Base-by-base conservation (phyloP, 345 rosid genomes). In the Raphanus sativus region DNA sequence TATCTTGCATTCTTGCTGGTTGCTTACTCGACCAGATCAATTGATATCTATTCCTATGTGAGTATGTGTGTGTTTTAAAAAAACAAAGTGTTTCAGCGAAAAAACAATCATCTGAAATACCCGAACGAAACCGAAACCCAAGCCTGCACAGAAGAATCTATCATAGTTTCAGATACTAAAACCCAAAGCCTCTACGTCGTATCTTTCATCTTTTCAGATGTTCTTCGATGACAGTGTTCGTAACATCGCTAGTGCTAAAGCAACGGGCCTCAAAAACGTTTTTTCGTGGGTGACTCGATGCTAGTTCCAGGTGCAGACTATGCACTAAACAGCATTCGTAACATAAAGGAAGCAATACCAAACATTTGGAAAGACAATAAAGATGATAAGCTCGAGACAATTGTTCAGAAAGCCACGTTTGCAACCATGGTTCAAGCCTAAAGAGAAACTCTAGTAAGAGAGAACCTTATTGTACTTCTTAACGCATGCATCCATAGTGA, bases 181-280 rank as follows among this genome's bases (percentile, higher is more conserved):
- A 65, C 61, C 62, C 65, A 69, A 52, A 21, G 12, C 16, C 17
- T 38, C 32, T 32, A 32, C 6, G 36, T 5, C 21, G 21, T 21
- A 34, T 34, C 40, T 34, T 8, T 34, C 7, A 4, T 28, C 9
- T 64, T 65, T 65, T 76, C 84, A 93, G 97, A 76, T 93, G 17
- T 91, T 91, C 89, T 89, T 93, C 4, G 97, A 93, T 76, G 97
- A 93, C 83, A 94, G 97, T 73, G 68, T 87, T 70, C 84, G 96
- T 58, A 94, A 94, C 83, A 91, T 94, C 40, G 91, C 86, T 3
- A 89, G 84, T 24, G 98, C 86, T 61, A 89, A 91, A 85, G 88
- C 83, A 29, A 87, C 93, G 4, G 93, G 91, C 5, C 85, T 91
- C 25, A 93, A 83, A 16, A 89, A 94, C 0, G 96, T 90, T 40